These are phyloP conservation scores for Leccinum broughii DNA, from an alignment of 768 basidiomycete species.

Conservation along the genomic window DNA sequence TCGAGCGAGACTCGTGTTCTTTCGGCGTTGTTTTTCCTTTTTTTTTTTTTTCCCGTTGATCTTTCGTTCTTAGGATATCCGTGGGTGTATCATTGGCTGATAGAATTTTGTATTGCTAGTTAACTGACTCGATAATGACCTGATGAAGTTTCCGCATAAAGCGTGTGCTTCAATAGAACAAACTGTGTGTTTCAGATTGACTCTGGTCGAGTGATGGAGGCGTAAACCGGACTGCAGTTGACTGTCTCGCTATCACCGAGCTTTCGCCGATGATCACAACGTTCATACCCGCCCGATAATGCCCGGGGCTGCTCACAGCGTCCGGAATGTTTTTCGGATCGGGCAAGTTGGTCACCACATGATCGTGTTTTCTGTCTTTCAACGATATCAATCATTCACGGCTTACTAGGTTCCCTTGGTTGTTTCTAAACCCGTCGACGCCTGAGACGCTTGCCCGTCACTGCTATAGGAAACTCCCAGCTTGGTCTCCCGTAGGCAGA, in stretches of 20 bases:
- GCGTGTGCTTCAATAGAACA: neutral
- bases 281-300: neutral
- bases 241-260: neutral
- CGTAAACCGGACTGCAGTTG: too few species aligned
- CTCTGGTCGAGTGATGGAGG: too few species aligned
- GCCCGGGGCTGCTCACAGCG: neutral
- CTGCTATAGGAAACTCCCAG: too few species aligned
- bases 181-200: neutral
- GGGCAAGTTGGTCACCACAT: too few species aligned
- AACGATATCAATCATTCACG: too few species aligned
- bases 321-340: too few species aligned
- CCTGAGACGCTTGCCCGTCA: too few species aligned
- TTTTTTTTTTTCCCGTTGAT: neutral
- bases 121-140: neutral
- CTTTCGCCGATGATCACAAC: neutral
- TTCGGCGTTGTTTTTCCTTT: neutral
- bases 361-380: neutral
- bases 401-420: too few species aligned
- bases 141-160: neutral
- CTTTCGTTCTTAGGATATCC: neutral
- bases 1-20: slow-evolving; percentile 5
- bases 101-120: slow-evolving; percentile 31
- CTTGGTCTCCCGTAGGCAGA: too few species aligned
- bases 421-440: neutral
- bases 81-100: slow-evolving; percentile 19